These are phyloP conservation scores for Verbascum thapsus DNA, from an alignment of 257 asterid genomes.

Conservation along the genomic window DNA sequence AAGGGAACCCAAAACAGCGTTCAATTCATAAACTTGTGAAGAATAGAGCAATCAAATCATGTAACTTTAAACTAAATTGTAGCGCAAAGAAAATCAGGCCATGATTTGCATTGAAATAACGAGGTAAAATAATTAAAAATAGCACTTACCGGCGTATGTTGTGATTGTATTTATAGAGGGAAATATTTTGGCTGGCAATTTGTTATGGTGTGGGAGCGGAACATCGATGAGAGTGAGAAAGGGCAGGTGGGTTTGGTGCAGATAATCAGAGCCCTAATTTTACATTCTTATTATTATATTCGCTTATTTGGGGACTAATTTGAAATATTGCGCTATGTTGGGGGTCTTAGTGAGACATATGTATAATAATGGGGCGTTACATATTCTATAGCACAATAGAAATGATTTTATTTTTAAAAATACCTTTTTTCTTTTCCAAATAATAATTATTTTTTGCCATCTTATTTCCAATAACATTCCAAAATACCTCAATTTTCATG, in stretches of 20 bases:
- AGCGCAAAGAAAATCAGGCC: slow-evolving; percentile 20
- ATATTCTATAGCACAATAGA: slow-evolving; percentile 26
- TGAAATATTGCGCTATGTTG: slow-evolving; percentile 18
- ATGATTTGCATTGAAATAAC: slow-evolving; percentile 28
- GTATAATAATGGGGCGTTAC: slow-evolving; percentile 24
- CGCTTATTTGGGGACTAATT: slow-evolving; percentile 37
- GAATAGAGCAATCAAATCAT: slow-evolving; percentile 24
- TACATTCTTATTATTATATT: slow-evolving; percentile 14
- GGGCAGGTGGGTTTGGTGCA: slow-evolving; percentile 56
- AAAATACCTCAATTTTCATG: no score
- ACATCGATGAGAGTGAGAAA: slow-evolving; percentile 43
- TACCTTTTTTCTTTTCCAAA: no score
- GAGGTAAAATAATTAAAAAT: slow-evolving; percentile 9
- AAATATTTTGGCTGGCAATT: slow-evolving; percentile 2
- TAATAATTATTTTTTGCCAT: no score
- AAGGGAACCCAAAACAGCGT: not conserved
- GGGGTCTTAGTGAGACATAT: slow-evolving; percentile 27
- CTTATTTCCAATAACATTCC: no score
- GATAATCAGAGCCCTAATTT: slow-evolving; percentile 59
- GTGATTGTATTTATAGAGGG: slow-evolving; percentile 30
- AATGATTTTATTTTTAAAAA: no score
- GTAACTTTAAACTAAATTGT: slow-evolving; percentile 35
- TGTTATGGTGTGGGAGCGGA: slow-evolving; percentile 34
- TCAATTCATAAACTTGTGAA: slow-evolving; percentile 28
- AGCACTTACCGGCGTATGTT: slow-evolving; percentile 30